Conservation (phyloP, 192 early-diverging fungal genomes). For the Coemansia sp. region DNA sequence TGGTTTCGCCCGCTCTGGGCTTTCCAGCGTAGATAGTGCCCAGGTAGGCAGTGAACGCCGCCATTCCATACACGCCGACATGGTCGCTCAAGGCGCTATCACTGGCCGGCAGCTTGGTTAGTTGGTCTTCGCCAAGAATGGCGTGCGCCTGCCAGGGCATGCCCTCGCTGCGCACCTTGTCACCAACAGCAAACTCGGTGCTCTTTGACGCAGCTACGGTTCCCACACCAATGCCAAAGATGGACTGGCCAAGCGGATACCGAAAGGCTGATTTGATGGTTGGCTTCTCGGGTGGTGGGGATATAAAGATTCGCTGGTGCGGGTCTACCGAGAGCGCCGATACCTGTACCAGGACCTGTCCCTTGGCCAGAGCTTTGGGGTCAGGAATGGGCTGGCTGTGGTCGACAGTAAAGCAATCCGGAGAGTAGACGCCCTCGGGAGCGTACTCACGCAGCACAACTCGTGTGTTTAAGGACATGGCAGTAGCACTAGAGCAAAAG, state of each 20-base stretch:
- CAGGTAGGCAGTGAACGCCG: constrained; percentile 75
- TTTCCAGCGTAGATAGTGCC: constrained; percentile 64
- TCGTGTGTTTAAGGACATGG: constrained; percentile 6
- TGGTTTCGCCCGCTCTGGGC: constrained; percentile 78
- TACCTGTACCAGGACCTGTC: constrained; percentile 57
- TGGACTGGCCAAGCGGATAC: constrained; percentile 59
- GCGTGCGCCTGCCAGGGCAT: constrained; percentile 61
- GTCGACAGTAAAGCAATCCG: constrained; percentile 25
- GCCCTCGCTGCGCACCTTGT: constrained; percentile 59
- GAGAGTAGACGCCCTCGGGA: constrained; percentile 17
- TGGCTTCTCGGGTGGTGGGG: constrained; percentile 47
- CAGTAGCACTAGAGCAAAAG: background rate
- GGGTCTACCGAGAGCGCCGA: constrained; percentile 74
- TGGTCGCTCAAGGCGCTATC: constrained; percentile 59
- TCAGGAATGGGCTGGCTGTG: constrained; percentile 19
- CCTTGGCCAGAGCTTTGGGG: constrained; percentile 3
- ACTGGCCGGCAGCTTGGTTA: constrained; percentile 16
- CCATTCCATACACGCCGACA: constrained; percentile 75
- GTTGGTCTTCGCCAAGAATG: constrained; percentile 28
- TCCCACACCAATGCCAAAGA: constrained; percentile 61
- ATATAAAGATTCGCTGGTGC: constrained; percentile 72
- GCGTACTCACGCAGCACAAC: constrained; percentile 27
- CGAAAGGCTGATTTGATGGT: constrained; percentile 41
- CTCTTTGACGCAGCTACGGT: constrained; percentile 66
- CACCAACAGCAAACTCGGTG: constrained; percentile 59